Base-by-base conservation (phyloP, 2,329 filamentous ascomycete species). In the Pezicula neosporulosa region DNA sequence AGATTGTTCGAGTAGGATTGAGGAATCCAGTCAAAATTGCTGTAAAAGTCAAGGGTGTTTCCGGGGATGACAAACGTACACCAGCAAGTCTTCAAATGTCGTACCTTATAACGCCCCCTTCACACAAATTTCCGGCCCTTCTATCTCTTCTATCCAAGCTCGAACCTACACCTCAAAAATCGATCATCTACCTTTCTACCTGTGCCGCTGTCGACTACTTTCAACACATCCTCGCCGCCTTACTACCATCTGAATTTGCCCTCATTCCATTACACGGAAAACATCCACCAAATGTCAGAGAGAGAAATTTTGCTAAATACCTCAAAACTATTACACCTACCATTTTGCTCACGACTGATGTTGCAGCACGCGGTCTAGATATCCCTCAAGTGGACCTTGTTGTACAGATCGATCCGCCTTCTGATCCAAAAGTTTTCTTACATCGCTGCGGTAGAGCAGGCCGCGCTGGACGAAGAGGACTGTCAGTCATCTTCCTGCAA, bases 151-250 rank as follows among this genome's bases (percentile, higher is more conserved):
- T 97, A 3, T 75, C 81, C 18, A 77, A 80, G 13, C 70, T 96
- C 19, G 77, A 87, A n/a, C 81, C 89, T 1, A 79, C 77, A 4
- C 93, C 93, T 0, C 85, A 92, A 57, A 91, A 92, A 64, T 87
- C 85, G 30, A 97, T 99, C 49, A 77, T 97, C 48, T 99, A 97
- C 66, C 78, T 97, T 19, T 95, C 92, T 0, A 97, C 93, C 2
- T 97, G 94, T 67, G 92, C 91, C 30, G 89, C 89, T 1, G 94
- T 99, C 54, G 93, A 97, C 68, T 97, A 97, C 71, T 95, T 96
- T 67, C 85, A 92, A 54, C 81, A 90, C 59, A 75, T 96, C 6
- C 76, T 99, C 1, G 88, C 89, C 0, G 70, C 78, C 2, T 72
- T 97, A 6, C 73, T 99, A 0, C 87, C 87, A 1, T 68, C 77